Conservation (phyloP, 2,329 filamentous ascomycete species). For the Epichloe festucae region DNA sequence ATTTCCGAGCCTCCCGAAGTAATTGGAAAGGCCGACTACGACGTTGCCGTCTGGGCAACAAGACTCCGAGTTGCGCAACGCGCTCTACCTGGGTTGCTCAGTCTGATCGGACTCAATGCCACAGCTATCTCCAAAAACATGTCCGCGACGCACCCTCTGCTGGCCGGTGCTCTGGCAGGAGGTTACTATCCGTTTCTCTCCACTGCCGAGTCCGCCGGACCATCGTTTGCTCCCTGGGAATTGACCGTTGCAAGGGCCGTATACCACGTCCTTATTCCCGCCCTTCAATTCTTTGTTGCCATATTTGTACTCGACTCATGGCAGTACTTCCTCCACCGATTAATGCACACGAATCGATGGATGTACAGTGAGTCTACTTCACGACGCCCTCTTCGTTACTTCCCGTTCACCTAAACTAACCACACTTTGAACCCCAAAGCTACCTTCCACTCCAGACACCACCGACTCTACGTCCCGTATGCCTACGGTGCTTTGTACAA, state of each 20-base stretch:
- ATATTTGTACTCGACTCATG: conserved; percentile 79
- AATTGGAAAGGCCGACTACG: conserved; percentile 67
- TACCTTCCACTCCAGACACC: conserved; percentile 87
- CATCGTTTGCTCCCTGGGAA: conserved; percentile 77
- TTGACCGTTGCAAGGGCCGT: conserved; percentile 58
- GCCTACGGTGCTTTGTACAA: conserved; percentile 96
- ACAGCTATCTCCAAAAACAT: conserved; percentile 63
- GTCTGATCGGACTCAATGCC: conserved; percentile 64
- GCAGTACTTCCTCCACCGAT: conserved; percentile 94
- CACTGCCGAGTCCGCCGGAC: conserved; percentile 43
- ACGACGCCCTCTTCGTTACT: background rate
- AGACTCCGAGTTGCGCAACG: conserved; percentile 68
- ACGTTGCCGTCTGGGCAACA: conserved; percentile 81
- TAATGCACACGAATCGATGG: conserved; percentile 97
- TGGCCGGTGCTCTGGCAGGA: conserved; percentile 65
- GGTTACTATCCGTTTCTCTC: conserved; percentile 66
- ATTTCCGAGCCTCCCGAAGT: conserved; percentile 63
- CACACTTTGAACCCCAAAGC: conserved; percentile 30
- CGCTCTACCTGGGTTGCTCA: conserved; percentile 59
- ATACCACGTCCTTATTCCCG: conserved; percentile 68
- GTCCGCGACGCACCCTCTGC: conserved; percentile 53
- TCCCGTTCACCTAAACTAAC: conserved; percentile 7
- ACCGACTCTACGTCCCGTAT: conserved; percentile 94
- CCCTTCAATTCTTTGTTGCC: conserved; percentile 62
- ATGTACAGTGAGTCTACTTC: conserved; percentile 62